Evolutionary conservation across 257 asterid species (phyloP).

Genomic region (Orobanche coerulescens): DNA sequence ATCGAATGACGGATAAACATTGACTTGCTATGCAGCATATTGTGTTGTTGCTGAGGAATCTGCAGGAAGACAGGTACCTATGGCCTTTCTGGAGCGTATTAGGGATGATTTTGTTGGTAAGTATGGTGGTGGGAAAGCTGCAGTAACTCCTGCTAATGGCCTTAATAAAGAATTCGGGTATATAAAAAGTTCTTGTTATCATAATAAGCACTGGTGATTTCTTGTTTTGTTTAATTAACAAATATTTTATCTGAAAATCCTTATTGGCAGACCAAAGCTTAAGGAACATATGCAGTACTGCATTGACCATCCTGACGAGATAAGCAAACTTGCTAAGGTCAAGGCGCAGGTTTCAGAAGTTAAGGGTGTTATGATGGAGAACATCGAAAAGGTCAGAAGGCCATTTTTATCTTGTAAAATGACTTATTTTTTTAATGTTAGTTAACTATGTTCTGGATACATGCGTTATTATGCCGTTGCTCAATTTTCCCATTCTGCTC

Average conservation of each 20-base stretch:
- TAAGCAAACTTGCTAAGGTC: constrained; percentile 70
- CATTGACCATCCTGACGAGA: constrained; percentile 70
- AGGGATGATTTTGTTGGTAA: constrained; percentile 70
- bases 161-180: constrained; percentile 76
- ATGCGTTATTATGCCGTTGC: neutral
- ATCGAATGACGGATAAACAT: neutral
- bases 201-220: neutral
- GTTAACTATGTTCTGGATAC: neutral
- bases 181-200: neutral
- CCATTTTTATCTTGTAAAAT: neutral
- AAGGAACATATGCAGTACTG: constrained; percentile 75
- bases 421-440: neutral
- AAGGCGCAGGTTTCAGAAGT: constrained; percentile 86
- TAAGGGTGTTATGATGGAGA: constrained; percentile 87
- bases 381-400: constrained; percentile 62
- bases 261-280: constrained; percentile 48
- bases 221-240: neutral
- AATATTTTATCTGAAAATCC: neutral
- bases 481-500: neutral
- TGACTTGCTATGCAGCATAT: constrained; percentile 47
- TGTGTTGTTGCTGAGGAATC: constrained; percentile 89
- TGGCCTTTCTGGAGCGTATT: constrained; percentile 71
- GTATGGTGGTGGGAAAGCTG: constrained; percentile 73
- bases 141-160: constrained; percentile 62
- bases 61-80: constrained; percentile 75